Evolutionary conservation across 768 basidiomycete species (phyloP).

Genomic region (Auricularia sp.): DNA sequence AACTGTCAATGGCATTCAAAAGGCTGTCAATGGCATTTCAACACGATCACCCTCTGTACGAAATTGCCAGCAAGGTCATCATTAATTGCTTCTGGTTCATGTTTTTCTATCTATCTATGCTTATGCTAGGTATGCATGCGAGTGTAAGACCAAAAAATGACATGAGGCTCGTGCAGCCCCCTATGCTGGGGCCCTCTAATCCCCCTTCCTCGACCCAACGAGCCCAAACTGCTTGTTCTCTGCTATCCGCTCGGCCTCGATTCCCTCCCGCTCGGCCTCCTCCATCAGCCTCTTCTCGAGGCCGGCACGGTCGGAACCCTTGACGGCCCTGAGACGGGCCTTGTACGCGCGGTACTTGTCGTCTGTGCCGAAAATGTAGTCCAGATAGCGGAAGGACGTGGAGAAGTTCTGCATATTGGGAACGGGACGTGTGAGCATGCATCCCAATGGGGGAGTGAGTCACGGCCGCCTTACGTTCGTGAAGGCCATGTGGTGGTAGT

Average conservation of each 20-base stretch:
- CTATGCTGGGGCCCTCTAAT: neutral
- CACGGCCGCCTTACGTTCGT: conserved; percentile 36
- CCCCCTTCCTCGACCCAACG: neutral
- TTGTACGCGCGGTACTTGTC: conserved; percentile 79
- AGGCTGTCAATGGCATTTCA: too few relatives aligned
- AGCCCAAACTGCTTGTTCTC: conserved; percentile 13
- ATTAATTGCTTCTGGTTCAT: neutral
- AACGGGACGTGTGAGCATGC: conserved; percentile 2
- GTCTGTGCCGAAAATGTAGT: conserved; percentile 37
- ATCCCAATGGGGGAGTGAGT: neutral
- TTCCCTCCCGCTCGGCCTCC: conserved; percentile 67
- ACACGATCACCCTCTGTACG: too few relatives aligned
- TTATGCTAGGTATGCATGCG: neutral
- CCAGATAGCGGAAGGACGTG: conserved; percentile 87
- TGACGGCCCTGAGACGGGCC: conserved; percentile 46
- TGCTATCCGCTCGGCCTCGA: conserved; percentile 50
- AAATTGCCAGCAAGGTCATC: too few relatives aligned
- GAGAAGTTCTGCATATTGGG: conserved; percentile 53
- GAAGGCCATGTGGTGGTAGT: conserved; percentile 98
- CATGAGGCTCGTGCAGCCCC: neutral
- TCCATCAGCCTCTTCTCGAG: conserved; percentile 55
- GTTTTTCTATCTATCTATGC: neutral
- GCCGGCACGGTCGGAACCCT: conserved; percentile 37
- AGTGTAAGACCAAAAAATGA: neutral
- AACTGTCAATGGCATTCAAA: too few relatives aligned